phyloP scores from a whole-genome alignment of 2,329 filamentous ascomycete species.

The Talaromyces atroroseus region DNA sequence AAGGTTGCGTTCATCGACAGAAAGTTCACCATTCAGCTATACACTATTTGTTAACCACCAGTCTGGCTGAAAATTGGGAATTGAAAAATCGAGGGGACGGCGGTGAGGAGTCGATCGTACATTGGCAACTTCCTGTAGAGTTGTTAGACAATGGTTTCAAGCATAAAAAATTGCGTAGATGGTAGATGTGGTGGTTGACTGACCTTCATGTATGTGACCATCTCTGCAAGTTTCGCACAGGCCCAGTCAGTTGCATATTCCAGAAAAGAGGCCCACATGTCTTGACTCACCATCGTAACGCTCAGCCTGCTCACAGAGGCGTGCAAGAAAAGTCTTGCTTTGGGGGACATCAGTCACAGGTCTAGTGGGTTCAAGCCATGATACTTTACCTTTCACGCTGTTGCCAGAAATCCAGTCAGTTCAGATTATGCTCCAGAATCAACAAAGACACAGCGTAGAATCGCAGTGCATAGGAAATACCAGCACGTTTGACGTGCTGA shows the following conservation, averaged over 20 bases:
- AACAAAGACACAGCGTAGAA: not conserved
- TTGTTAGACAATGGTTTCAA: conserved; percentile 17
- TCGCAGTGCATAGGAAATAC: conserved; percentile 21
- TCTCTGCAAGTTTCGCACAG: conserved; percentile 53
- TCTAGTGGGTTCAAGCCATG: conserved; percentile 19
- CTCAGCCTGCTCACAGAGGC: conserved; percentile 99
- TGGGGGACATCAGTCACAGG: conserved; percentile 33
- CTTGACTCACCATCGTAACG: conserved; percentile 79
- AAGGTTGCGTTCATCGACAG: conserved; percentile 85
- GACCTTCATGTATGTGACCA: conserved; percentile 98
- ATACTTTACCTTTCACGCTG: conserved; percentile 64
- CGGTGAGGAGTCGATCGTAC: conserved; percentile 42
- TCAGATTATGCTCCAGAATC: conserved; percentile 23
- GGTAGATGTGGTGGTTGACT: conserved; percentile 12
- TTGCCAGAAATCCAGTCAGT: conserved; percentile 29
- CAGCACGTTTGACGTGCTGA: conserved; percentile 15
- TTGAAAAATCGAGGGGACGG: not conserved
- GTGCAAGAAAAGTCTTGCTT: conserved; percentile 99
- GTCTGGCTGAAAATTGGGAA: not conserved
- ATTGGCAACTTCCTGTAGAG: conserved; percentile 81
- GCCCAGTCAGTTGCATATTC: conserved; percentile 14
- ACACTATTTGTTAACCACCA: conserved; percentile 17
- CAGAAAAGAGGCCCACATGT: not conserved
- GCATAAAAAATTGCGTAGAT: conserved; percentile 2
- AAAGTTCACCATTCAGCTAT: conserved; percentile 62